Evolutionary conservation across 345 rosid genomes (phyloP).

Genomic region (Populus nigra): DNA sequence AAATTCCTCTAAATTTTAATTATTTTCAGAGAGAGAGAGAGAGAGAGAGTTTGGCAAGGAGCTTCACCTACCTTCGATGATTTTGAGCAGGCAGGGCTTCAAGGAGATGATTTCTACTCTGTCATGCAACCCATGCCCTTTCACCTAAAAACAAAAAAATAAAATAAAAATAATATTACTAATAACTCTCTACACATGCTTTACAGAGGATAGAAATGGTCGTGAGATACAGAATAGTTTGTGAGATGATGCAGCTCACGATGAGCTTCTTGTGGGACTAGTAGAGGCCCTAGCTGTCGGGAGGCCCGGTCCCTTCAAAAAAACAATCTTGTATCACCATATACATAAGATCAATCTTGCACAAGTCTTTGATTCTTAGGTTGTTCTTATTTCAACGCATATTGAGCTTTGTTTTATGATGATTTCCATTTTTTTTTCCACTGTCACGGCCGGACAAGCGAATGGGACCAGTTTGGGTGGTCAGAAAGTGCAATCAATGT

Average conservation of each 20-base stretch:
- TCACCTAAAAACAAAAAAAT: conserved; percentile 37
- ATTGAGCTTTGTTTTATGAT: conserved; percentile 47
- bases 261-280: too few species aligned
- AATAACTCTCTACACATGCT: neutral
- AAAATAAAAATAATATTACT: neutral
- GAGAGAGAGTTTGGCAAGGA: neutral
- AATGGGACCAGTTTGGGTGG: conserved; percentile 95
- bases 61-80: conserved; percentile 58
- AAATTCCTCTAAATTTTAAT: too few species aligned
- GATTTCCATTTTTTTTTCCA: conserved; percentile 88
- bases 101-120: conserved; percentile 41
- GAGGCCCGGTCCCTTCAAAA: too few species aligned
- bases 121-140: conserved; percentile 55
- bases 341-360: neutral
- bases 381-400: conserved; percentile 7
- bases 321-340: too few species aligned
- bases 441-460: conserved; percentile 82
- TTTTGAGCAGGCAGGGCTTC: conserved; percentile 52
- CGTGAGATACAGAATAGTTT: conserved; percentile 73
- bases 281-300: too few species aligned
- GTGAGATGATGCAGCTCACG: conserved; percentile 33
- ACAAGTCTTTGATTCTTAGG: neutral
- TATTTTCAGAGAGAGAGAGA: too few species aligned
- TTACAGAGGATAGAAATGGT: too few species aligned
- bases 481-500: conserved; percentile 60